A percentile compares a stretch with the other conserved stretches of the same genome.
Evolutionary conservation across 177 flowering plant genomes (phyloP).

Genomic region (Vitis hybrid): DNA sequence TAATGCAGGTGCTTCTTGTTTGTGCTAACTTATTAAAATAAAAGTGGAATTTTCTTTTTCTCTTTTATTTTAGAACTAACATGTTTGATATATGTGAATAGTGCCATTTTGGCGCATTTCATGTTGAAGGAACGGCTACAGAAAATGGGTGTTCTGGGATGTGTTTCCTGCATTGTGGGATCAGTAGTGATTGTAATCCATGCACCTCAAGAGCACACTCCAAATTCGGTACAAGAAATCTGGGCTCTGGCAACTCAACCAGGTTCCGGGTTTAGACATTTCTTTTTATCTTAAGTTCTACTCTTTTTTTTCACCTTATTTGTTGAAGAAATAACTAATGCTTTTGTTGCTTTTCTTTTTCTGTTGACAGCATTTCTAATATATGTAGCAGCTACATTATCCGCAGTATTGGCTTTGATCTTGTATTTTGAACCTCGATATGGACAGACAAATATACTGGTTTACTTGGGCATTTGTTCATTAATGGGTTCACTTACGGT

Average conservation of each 20-base stretch:
- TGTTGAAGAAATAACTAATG: conserved; percentile 4
- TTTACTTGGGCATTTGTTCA: conserved; percentile 92
- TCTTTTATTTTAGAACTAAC: conserved; percentile 14
- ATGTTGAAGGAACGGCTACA: conserved; percentile 77
- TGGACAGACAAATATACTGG: conserved; percentile 84
- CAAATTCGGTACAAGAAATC: conserved; percentile 73
- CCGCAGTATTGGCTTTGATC: conserved; percentile 60
- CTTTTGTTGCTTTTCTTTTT: conserved; percentile 14
- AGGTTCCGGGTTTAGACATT: conserved; percentile 34
- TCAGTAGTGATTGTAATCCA: conserved; percentile 93
- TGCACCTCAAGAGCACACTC: conserved; percentile 84
- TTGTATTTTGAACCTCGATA: conserved; percentile 81
- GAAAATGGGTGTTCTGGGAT: conserved; percentile 78
- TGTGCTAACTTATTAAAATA: neutral
- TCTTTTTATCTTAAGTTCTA: neutral
- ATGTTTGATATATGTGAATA: conserved; percentile 28
- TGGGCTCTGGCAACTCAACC: conserved; percentile 91
- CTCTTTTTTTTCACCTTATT: neutral
- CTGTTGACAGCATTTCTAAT: conserved; percentile 66
- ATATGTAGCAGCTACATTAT: conserved; percentile 59
- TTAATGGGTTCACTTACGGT: conserved; percentile 92
- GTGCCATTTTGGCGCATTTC: conserved; percentile 92
- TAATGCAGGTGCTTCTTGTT: neutral
- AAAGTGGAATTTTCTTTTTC: neutral
- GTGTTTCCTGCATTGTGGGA: conserved; percentile 86